Percentiles rank a stretch among this genome's conserved stretches.
Conservation (phyloP, 305 asterid genomes). For the Caryopteris hybrid region DNA sequence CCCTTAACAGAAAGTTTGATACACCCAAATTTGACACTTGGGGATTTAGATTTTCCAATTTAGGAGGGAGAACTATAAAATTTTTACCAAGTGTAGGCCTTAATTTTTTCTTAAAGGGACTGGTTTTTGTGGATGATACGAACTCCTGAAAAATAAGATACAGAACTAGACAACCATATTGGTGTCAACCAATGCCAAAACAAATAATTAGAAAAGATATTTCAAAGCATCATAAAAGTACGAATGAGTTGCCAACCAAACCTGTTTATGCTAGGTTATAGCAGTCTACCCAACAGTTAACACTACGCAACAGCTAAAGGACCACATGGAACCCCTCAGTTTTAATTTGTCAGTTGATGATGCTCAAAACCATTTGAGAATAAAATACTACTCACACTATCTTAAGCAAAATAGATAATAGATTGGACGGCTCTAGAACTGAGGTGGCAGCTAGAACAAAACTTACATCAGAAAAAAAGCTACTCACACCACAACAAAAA, state of each 20-base stretch:
- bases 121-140: neutral
- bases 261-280: neutral
- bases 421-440: neutral
- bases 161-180: neutral
- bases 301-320: too few relatives aligned
- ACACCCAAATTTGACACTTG: neutral
- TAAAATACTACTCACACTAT: neutral
- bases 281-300: too few relatives aligned
- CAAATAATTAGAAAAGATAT: neutral
- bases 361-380: neutral
- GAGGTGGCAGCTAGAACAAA: neutral
- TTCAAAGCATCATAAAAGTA: neutral
- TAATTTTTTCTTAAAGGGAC: too few relatives aligned
- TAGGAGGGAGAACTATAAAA: neutral
- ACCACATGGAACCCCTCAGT: neutral
- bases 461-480: neutral
- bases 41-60: neutral
- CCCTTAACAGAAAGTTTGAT: neutral
- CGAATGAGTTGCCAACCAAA: neutral
- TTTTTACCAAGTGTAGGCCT: neutral
- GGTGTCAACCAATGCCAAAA: neutral
- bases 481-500: too few relatives aligned
- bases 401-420: neutral
- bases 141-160: neutral
- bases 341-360: neutral